These are phyloP conservation scores for Pyropia haitanensis DNA, from an alignment of 23 red algal species.

Conservation along the genomic window DNA sequence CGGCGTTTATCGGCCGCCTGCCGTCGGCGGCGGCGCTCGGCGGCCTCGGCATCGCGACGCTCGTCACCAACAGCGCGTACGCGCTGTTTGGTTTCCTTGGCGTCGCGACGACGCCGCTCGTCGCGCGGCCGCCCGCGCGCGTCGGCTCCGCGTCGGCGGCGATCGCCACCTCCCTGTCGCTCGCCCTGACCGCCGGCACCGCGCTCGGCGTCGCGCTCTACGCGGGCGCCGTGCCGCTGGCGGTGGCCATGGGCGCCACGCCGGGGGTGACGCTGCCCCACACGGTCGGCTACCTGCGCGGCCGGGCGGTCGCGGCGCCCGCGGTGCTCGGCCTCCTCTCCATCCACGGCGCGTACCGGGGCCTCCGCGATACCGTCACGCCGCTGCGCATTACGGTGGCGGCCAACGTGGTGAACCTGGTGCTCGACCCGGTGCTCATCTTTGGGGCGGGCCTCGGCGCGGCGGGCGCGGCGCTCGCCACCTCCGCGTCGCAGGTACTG, in stretches of 20 bases:
- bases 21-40: constrained; percentile 30
- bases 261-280: constrained; percentile 11
- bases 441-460: constrained; percentile 29
- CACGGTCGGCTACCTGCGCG: constrained; percentile 41
- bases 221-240: constrained; percentile 14
- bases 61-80: constrained; percentile 45
- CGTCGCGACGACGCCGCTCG: constrained; percentile 43
- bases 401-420: constrained; percentile 47
- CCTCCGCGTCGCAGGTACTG: constrained; percentile 44
- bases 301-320: constrained; percentile 36
- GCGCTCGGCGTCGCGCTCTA: constrained; percentile 4
- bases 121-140: constrained; percentile 12
- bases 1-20: constrained; percentile 57
- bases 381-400: constrained; percentile 47
- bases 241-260: constrained; percentile 15
- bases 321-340: constrained; percentile 40
- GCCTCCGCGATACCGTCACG: constrained; percentile 44
- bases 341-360: constrained; percentile 45
- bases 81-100: constrained; percentile 62
- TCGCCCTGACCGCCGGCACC: constrained; percentile 27
- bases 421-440: constrained; percentile 59
- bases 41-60: constrained; percentile 59
- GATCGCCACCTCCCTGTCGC: constrained; percentile 24
- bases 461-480: constrained; percentile 63
- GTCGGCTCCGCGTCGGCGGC: constrained; percentile 4